Evolutionary conservation across 495 filamentous ascomycete species (phyloP), one percentile per base, ranked within the genome.

Genomic region (Cetradonia linearis): DNA sequence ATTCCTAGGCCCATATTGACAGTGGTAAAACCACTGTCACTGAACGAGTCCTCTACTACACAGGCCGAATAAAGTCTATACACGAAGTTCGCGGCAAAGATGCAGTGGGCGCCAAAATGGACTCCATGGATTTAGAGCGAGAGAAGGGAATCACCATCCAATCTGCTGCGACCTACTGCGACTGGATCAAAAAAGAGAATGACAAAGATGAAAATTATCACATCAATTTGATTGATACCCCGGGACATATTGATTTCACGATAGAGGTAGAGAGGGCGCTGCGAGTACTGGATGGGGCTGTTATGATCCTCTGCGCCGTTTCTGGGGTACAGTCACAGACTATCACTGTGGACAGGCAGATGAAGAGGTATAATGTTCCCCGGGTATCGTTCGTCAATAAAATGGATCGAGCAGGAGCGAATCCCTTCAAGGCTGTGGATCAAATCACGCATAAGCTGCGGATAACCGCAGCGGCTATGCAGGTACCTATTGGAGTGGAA

Each of bases 391-490:
- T 99, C 70, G 79, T 99, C 66, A 99, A 99, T 77, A 99, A 99
- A 81, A 99, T 99, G 94, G 94, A 99, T 68, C 89, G 94, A 60
- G 95, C 95, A 85, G 94, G 94, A 53, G 89, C 94, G 59, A 97
- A 99, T 70, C 94, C 94, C 3, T 99, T 93, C 83, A 96, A 94
- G 75, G 91, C 90, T 1, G 83, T 97, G 49, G 93, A 97, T 27
- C 89, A 95, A 77, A 96, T 99, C 76, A 96, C 95, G 73, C 81
- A 82, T 65, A 97, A 97, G 74, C 81, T 99, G 55, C 87, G 89
- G 73, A 81, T 99, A 18, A 83, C 88, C 6, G 94, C 94, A 1
- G 94, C 94, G 2, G 92, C 94, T 9, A 79, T 99, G 31, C 94
- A 99, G 73, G 86, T 99, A 16, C 94, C 94, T 2, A 96, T 99